Conservation (phyloP, 345 rosid species). For the Citrus glauca region DNA sequence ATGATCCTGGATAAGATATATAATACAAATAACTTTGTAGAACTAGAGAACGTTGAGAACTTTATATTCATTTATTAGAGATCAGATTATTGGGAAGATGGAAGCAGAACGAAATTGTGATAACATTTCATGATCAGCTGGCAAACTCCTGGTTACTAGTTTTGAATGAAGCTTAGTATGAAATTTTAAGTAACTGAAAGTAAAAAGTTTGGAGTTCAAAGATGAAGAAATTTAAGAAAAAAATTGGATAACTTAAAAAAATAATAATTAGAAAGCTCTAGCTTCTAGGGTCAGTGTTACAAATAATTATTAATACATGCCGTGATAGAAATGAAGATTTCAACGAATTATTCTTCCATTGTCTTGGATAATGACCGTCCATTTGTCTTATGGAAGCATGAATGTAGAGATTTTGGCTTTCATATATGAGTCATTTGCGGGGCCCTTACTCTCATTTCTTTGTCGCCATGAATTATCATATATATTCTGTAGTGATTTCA, state of each 20-base stretch:
- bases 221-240: no score
- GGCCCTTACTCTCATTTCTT: slow-evolving; percentile 2
- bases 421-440: slow-evolving; percentile 15
- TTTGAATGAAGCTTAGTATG: neutral
- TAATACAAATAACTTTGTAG: neutral
- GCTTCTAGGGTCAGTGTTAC: neutral
- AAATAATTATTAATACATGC: neutral
- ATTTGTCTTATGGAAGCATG: slow-evolving; percentile 33
- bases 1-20: no score
- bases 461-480: neutral
- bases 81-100: neutral
- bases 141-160: neutral
- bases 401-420: slow-evolving; percentile 27
- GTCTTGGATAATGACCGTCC: slow-evolving; percentile 37
- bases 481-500: neutral
- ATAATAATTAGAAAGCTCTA: no score
- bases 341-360: slow-evolving; percentile 8
- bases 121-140: no score
- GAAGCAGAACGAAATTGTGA: neutral
- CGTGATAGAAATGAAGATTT: slow-evolving; percentile 2
- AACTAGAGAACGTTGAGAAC: neutral
- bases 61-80: neutral
- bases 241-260: no score
- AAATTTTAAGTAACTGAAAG: no score
- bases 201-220: no score